Percentiles rank a stretch among this genome's conserved stretches.
phyloP scores from a whole-genome alignment of 2,329 filamentous ascomycete species.

The Cytospora leucostoma region DNA sequence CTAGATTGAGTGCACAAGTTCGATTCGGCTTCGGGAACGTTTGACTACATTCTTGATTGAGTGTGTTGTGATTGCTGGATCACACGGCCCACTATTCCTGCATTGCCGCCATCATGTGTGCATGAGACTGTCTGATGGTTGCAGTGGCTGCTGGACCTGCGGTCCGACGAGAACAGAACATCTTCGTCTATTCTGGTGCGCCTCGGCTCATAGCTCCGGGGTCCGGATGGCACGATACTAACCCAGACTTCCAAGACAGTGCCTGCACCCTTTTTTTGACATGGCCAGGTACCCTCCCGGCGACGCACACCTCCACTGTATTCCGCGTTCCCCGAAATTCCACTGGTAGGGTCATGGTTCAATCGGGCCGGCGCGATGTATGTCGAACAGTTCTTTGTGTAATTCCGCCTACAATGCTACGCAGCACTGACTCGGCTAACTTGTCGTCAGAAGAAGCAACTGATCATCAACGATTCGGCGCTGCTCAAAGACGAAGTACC shows the following conservation, averaged over 20 bases:
- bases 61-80: conserved; percentile 8
- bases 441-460: neutral
- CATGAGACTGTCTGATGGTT: conserved; percentile 17
- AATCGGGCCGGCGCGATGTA: conserved; percentile 11
- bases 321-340: conserved; percentile 9
- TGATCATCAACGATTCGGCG: conserved; percentile 7
- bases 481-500: conserved; percentile 53
- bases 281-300: conserved; percentile 3
- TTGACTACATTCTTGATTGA: neutral
- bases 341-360: conserved; percentile 14
- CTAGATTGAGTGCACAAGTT: neutral
- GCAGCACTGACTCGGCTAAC: neutral
- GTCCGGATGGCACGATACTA: conserved; percentile 21
- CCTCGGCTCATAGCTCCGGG: conserved; percentile 11
- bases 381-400: conserved; percentile 1
- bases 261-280: neutral
- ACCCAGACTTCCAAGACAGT: neutral
- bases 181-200: conserved; percentile 19
- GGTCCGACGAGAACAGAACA: conserved; percentile 23
- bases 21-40: neutral
- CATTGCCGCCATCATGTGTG: conserved; percentile 6
- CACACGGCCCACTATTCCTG: conserved; percentile 5
- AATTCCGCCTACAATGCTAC: conserved; percentile 2
- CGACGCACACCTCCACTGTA: conserved; percentile 7
- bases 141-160: conserved; percentile 24